phyloP scores from a whole-genome alignment of 805 yeast species.

The Jamesozyma piceae region DNA sequence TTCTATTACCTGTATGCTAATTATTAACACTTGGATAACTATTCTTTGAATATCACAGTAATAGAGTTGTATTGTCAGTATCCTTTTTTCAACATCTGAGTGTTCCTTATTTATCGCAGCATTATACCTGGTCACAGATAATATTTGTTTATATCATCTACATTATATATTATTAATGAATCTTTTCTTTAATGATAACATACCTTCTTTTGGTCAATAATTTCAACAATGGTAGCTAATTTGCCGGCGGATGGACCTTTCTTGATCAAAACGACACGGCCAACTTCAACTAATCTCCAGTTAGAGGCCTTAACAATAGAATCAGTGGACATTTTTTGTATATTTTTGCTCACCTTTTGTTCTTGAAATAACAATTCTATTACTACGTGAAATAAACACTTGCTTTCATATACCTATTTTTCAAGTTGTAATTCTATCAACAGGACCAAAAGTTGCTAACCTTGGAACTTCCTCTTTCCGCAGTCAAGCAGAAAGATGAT shows the following conservation, averaged over 20 bases:
- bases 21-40: background rate
- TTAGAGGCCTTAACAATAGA: conserved; percentile 87
- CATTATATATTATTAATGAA: background rate
- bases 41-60: background rate
- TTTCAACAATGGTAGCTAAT: conserved; percentile 95
- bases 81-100: background rate
- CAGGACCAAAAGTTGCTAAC: background rate
- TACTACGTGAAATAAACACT: background rate
- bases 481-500: background rate
- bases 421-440: background rate
- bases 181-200: conserved; percentile 30
- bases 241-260: conserved; percentile 64
- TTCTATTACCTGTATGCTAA: too few relatives aligned
- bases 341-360: conserved; percentile 5
- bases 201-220: conserved; percentile 98
- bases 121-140: background rate
- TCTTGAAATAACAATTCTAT: background rate
- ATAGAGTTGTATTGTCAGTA: background rate
- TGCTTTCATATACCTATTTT: background rate
- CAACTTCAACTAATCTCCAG: conserved; percentile 99
- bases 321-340: conserved; percentile 48
- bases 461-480: background rate
- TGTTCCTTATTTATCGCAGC: background rate
- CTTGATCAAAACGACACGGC: conserved; percentile 93
- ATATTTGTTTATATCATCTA: background rate